phyloP scores from a whole-genome alignment of 2,329 filamentous ascomycete genomes.

The Colletotrichum noveboracense region DNA sequence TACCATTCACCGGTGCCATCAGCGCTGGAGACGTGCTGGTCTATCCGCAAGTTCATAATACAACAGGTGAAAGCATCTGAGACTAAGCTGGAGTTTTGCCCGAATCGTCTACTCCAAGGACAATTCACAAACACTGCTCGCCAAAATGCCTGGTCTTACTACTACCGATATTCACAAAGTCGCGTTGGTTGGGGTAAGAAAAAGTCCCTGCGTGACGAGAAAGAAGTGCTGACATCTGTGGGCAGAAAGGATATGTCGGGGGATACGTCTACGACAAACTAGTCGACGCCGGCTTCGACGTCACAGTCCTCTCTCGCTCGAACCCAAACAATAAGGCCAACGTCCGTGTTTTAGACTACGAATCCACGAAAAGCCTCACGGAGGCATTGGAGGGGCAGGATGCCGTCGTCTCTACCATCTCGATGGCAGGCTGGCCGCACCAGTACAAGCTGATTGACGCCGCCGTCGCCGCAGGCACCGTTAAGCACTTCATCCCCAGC shows the following conservation, averaged over 20 bases:
- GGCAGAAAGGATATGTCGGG: constrained; percentile 4
- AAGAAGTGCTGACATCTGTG: neutral
- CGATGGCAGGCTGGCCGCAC: constrained; percentile 40
- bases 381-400: constrained; percentile 60
- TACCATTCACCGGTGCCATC: neutral
- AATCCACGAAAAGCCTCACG: constrained; percentile 47
- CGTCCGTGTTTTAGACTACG: constrained; percentile 40
- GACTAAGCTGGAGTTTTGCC: accelerated
- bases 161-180: neutral
- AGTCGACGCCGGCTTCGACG: constrained; percentile 30
- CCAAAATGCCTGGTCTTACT: neutral
- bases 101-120: neutral
- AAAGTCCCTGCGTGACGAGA: neutral
- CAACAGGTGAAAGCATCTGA: neutral
- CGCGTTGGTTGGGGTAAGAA: neutral
- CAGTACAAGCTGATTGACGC: constrained; percentile 58
- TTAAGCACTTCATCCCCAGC: constrained; percentile 58
- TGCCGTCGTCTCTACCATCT: constrained; percentile 56
- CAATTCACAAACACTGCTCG: accelerated
- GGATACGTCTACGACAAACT: neutral
- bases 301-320: constrained; percentile 44
- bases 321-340: constrained; percentile 33
- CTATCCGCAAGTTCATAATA: neutral
- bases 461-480: constrained; percentile 52
- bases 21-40: accelerated